A percentile compares a stretch with the other conserved stretches of the same genome.
Evolutionary conservation across 352 stramenopile species (phyloP).

Genomic region (Phytopythium helicoides): DNA sequence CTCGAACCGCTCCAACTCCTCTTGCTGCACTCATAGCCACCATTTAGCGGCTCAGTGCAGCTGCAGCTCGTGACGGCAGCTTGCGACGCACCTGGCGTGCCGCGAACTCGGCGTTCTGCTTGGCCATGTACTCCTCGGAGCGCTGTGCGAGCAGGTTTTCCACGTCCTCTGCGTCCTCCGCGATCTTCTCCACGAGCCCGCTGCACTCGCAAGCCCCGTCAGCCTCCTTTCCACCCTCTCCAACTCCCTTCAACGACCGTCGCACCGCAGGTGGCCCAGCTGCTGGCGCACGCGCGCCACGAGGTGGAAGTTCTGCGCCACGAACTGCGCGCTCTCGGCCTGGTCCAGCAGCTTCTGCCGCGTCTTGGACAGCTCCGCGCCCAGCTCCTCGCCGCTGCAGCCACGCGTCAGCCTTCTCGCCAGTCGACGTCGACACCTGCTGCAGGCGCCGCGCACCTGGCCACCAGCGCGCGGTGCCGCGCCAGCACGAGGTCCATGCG

Average conservation of each 20-base stretch:
- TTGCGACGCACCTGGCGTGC: constrained; percentile 28
- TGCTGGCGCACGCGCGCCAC: constrained; percentile 53
- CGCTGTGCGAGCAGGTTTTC: constrained; percentile 65
- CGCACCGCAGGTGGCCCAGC: constrained; percentile 42
- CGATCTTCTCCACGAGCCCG: constrained; percentile 50
- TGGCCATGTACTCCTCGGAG: constrained; percentile 70
- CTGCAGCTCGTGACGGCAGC: neutral
- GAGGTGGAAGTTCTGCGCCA: constrained; percentile 61
- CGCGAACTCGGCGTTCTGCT: constrained; percentile 73
- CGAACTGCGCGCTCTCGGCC: constrained; percentile 65
- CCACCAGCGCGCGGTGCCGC: constrained; percentile 46
- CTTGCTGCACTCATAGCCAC: constrained; percentile 30
- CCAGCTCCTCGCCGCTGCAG: constrained; percentile 53
- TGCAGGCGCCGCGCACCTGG: constrained; percentile 23
- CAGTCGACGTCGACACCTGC: too few species aligned
- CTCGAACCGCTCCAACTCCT: constrained; percentile 77
- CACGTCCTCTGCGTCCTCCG: constrained; percentile 59
- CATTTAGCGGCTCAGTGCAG: neutral
- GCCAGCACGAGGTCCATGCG: constrained; percentile 22
- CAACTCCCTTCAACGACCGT: neutral
- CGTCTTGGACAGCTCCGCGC: constrained; percentile 28
- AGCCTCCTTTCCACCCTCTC: neutral
- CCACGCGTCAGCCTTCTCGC: too few species aligned
- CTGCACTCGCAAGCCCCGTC: constrained; percentile 2
- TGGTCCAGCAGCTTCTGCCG: constrained; percentile 55